Base-by-base conservation (phyloP, 345 rosid genomes). In the Zanthoxylum bungeanum region DNA sequence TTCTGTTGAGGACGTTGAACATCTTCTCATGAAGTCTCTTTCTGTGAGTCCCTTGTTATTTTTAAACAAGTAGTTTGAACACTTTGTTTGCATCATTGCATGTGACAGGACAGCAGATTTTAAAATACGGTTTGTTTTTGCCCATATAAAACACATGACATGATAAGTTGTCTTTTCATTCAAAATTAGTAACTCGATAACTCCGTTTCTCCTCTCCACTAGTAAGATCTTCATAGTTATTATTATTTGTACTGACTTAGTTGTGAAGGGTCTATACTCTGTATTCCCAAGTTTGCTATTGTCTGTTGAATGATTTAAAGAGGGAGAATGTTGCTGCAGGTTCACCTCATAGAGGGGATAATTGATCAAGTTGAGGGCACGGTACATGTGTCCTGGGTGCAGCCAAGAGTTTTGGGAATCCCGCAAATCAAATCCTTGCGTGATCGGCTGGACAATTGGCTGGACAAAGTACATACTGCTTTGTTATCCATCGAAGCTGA, bases 311-410 rank as follows among this genome's bases (percentile, higher is more conserved):
- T 40, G 9, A 34, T 17, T 37, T 68, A 65, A 68, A 64, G 22
- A 53, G 17, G 16, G 11, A 17, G 1, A 62, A 27, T 40, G 30
- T 70, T 46, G 27, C 25, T 77, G 61, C 90, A 96, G 99, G 99
- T 93, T 82, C 99, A 84, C 85, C 92, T 96, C 64, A 89, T 96
- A 2, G 97, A 96, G 84, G 99, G 99, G 7, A 89, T 96, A 58
- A 85, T 96, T 27, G 98, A 96, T 83, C 97, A 96, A 90, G 99
- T 96, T 44, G 90, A 91, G 73, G 97, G 97, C 70, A 89, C 91
- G 5, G 92, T 96, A 17, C 82, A 96, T 1, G 88, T 96, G 19
- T 93, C 99, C 3, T 96, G 99, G 99, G 99, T 94, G 61, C 99
- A 96, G 79, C 99, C 99, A 1, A 86, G 99, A 81, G 99, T 96